phyloP scores from a whole-genome alignment of 148 eudicot genomes.

The Rhododendron williamsianum region DNA sequence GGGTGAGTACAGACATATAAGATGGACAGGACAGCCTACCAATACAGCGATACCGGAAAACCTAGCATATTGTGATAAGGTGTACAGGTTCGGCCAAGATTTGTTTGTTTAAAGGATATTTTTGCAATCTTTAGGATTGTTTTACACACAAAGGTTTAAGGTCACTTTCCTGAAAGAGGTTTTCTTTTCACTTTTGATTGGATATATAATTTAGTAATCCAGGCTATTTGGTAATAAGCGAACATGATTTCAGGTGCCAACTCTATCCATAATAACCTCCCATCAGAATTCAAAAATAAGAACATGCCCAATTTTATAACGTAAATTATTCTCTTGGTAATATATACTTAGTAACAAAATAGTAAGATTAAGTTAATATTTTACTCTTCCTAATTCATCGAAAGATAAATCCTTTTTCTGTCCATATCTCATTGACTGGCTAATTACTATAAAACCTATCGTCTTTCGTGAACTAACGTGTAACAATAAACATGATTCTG shows the following conservation, averaged over 20 bases:
- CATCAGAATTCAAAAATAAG: not conserved
- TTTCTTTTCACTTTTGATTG: not conserved
- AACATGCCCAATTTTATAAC: not conserved
- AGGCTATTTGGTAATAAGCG: not conserved
- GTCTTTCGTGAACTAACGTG: too few relatives aligned
- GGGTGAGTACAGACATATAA: not conserved
- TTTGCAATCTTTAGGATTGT: not conserved
- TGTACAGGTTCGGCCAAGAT: not conserved
- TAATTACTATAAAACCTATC: not conserved
- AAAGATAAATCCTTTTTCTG: not conserved
- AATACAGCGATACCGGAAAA: not conserved
- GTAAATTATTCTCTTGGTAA: not conserved
- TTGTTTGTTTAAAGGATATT: not conserved
- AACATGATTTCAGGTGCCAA: not conserved
- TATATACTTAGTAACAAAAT: not conserved
- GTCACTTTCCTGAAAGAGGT: not conserved
- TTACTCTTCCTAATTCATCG: not conserved
- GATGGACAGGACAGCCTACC: not conserved
- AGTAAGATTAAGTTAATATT: too few relatives aligned
- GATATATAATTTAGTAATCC: not conserved
- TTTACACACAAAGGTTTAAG: not conserved
- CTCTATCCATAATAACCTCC: not conserved
- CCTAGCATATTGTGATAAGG: not conserved
- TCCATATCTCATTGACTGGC: not conserved
- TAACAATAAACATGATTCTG: too few relatives aligned